These are phyloP conservation scores for Adansonia digitata DNA, from an alignment of 345 rosid species.

Conservation along the genomic window DNA sequence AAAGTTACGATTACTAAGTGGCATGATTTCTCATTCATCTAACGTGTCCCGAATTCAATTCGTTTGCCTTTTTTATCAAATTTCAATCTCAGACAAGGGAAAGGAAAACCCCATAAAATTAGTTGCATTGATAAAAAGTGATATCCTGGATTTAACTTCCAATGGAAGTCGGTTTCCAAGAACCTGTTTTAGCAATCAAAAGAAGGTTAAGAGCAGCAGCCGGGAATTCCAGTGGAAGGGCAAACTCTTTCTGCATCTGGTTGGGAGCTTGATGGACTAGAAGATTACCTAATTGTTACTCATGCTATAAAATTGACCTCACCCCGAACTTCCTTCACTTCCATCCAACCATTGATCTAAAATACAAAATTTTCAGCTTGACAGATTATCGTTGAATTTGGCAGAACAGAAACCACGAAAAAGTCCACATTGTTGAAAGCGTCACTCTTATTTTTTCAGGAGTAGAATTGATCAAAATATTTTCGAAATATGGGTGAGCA, in stretches of 20 bases:
- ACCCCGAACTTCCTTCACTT: conserved; percentile 29
- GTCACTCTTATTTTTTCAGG: no score
- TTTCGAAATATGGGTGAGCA: no score
- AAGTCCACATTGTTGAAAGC: conserved; percentile 62
- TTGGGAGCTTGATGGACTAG: conserved; percentile 86
- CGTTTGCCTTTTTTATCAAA: background rate
- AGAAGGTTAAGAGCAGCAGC: conserved; percentile 44
- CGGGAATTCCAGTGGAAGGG: no score
- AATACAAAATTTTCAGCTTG: conserved; percentile 49
- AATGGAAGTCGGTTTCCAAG: conserved; percentile 50
- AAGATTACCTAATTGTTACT: conserved; percentile 71
- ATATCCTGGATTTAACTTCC: background rate
- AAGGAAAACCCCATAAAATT: background rate
- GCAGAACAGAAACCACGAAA: conserved; percentile 67
- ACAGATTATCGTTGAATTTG: conserved; percentile 46
- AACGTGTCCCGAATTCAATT: background rate
- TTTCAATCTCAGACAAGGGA: background rate
- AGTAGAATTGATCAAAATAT: no score
- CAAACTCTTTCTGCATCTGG: no score
- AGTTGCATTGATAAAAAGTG: background rate
- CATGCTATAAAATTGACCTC: conserved; percentile 68
- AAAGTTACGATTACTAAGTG: background rate
- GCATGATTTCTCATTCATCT: background rate
- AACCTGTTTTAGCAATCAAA: conserved; percentile 59
- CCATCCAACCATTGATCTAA: conserved; percentile 11